Conservation (phyloP, 2,329 filamentous ascomycete species). For the Periconia sp. region DNA sequence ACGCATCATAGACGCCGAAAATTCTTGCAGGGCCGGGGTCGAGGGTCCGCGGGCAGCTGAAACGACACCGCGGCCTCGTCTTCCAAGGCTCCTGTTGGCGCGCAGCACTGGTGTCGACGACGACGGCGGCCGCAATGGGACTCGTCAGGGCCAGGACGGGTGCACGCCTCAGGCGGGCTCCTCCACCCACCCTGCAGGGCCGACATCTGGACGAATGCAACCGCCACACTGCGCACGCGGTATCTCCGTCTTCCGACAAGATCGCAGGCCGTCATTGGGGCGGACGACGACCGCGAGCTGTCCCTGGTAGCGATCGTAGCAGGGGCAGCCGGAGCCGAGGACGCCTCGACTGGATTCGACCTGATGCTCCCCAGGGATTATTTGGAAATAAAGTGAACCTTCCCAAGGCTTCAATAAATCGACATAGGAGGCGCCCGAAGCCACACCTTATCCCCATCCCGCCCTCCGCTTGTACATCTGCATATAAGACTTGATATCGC, state of each 20-base stretch:
- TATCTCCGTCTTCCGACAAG: slow-evolving; percentile 16
- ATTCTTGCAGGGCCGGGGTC: slow-evolving; percentile 1
- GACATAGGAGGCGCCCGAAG: slow-evolving; percentile 39
- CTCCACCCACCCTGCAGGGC: background rate
- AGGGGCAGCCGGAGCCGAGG: slow-evolving; percentile 26
- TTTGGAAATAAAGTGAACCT: slow-evolving; percentile 34
- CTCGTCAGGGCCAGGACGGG: background rate
- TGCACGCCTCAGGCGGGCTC: background rate
- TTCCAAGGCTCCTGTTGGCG: background rate
- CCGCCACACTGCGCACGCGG: slow-evolving; percentile 16
- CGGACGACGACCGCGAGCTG: slow-evolving; percentile 9
- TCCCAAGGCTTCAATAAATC: slow-evolving; percentile 35
- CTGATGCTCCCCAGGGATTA: slow-evolving; percentile 38
- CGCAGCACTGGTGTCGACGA: slow-evolving; percentile 1
- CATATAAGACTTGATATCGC: slow-evolving; percentile 13
- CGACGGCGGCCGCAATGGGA: too few species aligned
- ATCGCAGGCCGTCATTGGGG: slow-evolving; percentile 24
- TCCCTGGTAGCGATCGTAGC: slow-evolving; percentile 23
- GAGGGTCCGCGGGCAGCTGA: slow-evolving; percentile 30
- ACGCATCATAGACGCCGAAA: slow-evolving; percentile 15
- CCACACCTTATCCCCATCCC: slow-evolving; percentile 25
- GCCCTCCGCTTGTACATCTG: slow-evolving; percentile 17
- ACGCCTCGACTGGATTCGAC: slow-evolving; percentile 31
- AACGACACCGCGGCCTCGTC: slow-evolving; percentile 1
- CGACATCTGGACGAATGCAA: background rate